Percentiles rank a stretch among this genome's conserved stretches.
Conservation (phyloP, 163 green algal species). For the Coccomyxa subellipsoidea region DNA sequence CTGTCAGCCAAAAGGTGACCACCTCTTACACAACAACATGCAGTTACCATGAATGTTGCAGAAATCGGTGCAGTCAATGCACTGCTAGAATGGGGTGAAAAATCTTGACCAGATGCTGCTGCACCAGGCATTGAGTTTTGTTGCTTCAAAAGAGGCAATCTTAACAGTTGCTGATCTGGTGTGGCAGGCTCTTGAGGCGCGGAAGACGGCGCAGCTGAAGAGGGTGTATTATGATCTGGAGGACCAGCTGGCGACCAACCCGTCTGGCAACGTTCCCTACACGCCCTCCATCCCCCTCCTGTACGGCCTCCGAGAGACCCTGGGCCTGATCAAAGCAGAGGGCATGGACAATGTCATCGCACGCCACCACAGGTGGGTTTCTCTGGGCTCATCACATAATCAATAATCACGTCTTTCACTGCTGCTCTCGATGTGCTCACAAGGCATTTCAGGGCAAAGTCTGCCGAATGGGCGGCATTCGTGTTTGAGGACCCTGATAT, state of each 20-base stretch:
- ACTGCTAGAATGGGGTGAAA: no score
- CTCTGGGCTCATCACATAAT: background rate
- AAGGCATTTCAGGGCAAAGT: no score
- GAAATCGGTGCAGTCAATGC: no score
- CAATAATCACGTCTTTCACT: no score
- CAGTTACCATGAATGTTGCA: no score
- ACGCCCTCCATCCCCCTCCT: conserved; percentile 85
- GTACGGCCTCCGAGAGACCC: conserved; percentile 83
- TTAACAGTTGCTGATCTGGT: background rate
- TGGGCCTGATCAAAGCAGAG: conserved; percentile 70
- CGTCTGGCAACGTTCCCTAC: conserved; percentile 68
- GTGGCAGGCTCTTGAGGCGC: conserved; percentile 67
- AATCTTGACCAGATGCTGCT: no score
- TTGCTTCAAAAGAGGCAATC: no score
- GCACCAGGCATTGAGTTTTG: no score
- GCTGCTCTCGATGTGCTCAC: no score
- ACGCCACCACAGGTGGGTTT: conserved; percentile 67
- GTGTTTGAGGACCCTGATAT: no score
- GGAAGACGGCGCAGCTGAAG: conserved; percentile 71
- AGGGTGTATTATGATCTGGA: conserved; percentile 90
- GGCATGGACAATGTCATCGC: conserved; percentile 86
- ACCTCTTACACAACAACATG: no score
- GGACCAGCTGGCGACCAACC: conserved; percentile 66
- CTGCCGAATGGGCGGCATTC: no score
- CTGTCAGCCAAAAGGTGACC: conserved; percentile 62